phyloP scores from a whole-genome alignment of 179 eudicot species.

The Heliamphora pulchella region DNA sequence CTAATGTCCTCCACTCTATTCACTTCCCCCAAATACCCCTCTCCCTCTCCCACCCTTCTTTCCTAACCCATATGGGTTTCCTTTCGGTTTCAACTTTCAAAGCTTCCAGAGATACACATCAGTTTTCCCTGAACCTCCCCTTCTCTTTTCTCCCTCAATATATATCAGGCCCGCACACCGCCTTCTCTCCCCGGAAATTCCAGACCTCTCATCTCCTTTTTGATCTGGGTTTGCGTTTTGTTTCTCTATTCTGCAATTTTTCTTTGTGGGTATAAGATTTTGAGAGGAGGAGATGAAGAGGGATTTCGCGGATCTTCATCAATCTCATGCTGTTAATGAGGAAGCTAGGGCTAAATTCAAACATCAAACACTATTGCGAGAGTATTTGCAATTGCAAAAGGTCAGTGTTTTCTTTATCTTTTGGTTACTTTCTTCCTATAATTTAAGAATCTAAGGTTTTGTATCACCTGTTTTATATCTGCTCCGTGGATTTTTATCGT shows the following conservation, averaged over 20 bases:
- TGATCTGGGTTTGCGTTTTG: slow-evolving; percentile 14
- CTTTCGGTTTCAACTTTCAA: not conserved
- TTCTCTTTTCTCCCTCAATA: not conserved
- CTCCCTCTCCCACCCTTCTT: not conserved
- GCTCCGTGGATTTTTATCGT: not conserved
- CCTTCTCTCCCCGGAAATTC: not conserved
- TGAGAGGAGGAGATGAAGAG: slow-evolving; percentile 18
- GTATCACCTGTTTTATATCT: too few species aligned
- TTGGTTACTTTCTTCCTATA: not conserved
- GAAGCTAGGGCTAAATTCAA: slow-evolving; percentile 20
- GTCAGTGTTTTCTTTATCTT: not conserved
- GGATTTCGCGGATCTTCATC: slow-evolving; percentile 11
- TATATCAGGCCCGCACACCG: too few species aligned
- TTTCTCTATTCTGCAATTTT: not conserved
- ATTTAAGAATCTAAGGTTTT: not conserved
- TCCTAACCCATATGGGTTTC: slow-evolving; percentile 8
- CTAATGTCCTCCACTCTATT: not conserved
- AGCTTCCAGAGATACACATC: not conserved
- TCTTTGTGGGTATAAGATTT: not conserved
- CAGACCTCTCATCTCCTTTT: not conserved
- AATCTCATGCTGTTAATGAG: slow-evolving; percentile 14
- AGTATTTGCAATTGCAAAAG: slow-evolving; percentile 25
- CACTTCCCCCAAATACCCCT: not conserved
- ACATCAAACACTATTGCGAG: slow-evolving; percentile 19
- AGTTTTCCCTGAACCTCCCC: not conserved